Evolutionary conservation across 306 rosid genomes (phyloP).

Genomic region (Rosa multiflora): DNA sequence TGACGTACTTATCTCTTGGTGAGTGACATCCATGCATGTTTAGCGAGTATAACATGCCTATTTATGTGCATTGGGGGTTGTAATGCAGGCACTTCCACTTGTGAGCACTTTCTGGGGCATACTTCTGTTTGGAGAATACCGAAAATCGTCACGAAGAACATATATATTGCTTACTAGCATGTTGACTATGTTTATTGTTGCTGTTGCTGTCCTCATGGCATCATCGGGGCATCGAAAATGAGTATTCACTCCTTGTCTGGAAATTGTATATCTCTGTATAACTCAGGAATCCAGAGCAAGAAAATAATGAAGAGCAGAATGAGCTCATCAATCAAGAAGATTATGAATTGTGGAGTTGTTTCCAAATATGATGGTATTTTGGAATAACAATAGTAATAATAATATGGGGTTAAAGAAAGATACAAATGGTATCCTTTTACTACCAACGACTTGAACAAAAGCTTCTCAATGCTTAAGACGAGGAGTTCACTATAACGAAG

Average conservation of each 20-base stretch:
- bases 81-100: constrained; percentile 79
- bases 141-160: constrained; percentile 74
- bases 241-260: constrained; percentile 7
- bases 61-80: neutral
- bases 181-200: constrained; percentile 74
- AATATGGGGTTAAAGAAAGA: no score
- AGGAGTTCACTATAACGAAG: no score
- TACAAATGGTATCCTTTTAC: no score
- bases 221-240: constrained; percentile 79
- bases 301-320: neutral
- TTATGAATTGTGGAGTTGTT: neutral
- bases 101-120: constrained; percentile 96
- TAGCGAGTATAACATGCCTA: neutral
- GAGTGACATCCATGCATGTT: neutral
- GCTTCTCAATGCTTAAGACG: no score
- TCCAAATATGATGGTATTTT: no score
- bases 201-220: constrained; percentile 73
- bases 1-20: neutral
- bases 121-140: constrained; percentile 73
- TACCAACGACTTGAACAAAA: no score
- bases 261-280: neutral
- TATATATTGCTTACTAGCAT: constrained; percentile 54
- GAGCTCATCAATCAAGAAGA: neutral
- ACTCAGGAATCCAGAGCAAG: neutral
- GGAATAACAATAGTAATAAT: no score